Conservation (phyloP, 106 monocot genomes). For the Posidonia australis region DNA sequence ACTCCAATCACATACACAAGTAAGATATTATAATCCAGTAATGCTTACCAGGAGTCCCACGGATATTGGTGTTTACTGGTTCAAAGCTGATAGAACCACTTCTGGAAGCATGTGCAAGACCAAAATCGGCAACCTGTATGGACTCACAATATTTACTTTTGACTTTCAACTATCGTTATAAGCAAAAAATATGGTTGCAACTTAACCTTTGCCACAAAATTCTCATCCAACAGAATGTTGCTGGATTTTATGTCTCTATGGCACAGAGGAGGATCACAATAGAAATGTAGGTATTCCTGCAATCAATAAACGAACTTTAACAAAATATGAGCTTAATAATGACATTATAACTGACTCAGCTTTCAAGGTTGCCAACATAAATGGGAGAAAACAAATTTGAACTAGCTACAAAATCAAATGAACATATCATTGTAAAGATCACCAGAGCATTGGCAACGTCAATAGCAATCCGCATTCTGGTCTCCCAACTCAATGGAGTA, state of each 20-base stretch:
- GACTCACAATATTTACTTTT: background rate
- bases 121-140: conserved; percentile 88
- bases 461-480: conserved; percentile 70
- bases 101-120: conserved; percentile 93
- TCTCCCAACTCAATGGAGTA: conserved; percentile 53
- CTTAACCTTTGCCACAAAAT: conserved; percentile 82
- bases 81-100: conserved; percentile 82
- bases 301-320: conserved; percentile 1
- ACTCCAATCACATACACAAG: too few relatives aligned
- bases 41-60: conserved; percentile 73
- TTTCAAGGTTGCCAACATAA: too few relatives aligned
- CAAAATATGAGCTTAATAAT: too few relatives aligned
- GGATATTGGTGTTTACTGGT: conserved; percentile 79
- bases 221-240: conserved; percentile 89
- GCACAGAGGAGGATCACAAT: conserved; percentile 92
- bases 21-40: too few relatives aligned
- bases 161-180: background rate
- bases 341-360: background rate
- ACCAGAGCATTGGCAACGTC: conserved; percentile 98
- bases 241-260: conserved; percentile 95
- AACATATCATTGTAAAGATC: conserved; percentile 8
- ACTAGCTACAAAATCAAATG: too few relatives aligned
- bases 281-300: conserved; percentile 99
- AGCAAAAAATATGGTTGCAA: background rate
- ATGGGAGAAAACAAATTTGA: background rate